Evolutionary conservation across 2,329 filamentous ascomycete species (phyloP).

Genomic region (Juglanconis sp.): DNA sequence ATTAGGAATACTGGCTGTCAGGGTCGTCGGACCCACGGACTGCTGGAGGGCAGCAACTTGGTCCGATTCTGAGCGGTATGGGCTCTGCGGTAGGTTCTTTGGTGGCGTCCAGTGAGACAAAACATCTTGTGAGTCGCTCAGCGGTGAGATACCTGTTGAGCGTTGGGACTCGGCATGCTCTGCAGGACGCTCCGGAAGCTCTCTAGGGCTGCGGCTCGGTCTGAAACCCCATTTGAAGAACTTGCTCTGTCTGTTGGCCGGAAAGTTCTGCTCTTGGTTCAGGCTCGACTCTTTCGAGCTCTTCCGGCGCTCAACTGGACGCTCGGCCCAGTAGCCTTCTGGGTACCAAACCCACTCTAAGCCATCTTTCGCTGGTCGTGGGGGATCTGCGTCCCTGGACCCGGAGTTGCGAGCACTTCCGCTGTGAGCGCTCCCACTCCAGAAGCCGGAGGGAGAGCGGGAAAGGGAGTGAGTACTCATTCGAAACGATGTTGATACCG

Average conservation of each 20-base stretch:
- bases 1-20: not conserved
- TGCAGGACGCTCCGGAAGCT: not conserved
- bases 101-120: not conserved
- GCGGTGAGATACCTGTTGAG: conserved; percentile 17
- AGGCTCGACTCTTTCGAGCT: conserved; percentile 1
- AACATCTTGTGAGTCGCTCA: conserved; percentile 2
- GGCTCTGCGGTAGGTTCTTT: conserved; percentile 31
- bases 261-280: conserved; percentile 23
- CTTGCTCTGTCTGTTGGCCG: conserved; percentile 33
- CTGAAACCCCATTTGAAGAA: conserved; percentile 20
- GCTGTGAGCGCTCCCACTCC: conserved; percentile 7
- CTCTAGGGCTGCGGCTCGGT: not conserved
- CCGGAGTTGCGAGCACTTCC: not conserved
- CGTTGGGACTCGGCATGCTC: conserved; percentile 11
- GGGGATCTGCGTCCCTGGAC: conserved; percentile 43
- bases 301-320: conserved; percentile 22
- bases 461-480: conserved; percentile 20
- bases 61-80: conserved; percentile 45
- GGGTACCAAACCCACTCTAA: conserved; percentile 64
- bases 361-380: conserved; percentile 51
- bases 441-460: not conserved
- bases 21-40: conserved; percentile 21
- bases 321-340: conserved; percentile 61
- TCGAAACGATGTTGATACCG: not conserved
- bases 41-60: conserved; percentile 46